phyloP scores from a whole-genome alignment of 257 asterid genomes.

The Nicotiana undulata region DNA sequence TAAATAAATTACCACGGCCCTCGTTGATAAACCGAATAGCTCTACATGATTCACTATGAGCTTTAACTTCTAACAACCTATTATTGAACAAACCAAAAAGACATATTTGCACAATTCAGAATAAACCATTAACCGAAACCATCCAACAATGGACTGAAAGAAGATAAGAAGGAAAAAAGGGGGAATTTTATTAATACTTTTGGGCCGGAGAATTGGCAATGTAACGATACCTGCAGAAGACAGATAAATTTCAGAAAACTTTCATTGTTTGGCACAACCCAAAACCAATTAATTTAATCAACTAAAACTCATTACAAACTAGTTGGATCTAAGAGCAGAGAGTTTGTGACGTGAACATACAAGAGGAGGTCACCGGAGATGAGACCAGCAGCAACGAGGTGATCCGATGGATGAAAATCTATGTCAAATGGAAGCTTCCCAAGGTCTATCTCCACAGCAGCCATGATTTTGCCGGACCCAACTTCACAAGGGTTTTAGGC shows the following conservation, averaged over 20 bases:
- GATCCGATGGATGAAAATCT: conserved; percentile 73
- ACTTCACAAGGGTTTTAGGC: neutral
- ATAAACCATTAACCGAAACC: neutral
- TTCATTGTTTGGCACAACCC: neutral
- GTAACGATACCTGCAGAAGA: conserved; percentile 48
- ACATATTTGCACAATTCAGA: neutral
- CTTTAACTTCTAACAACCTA: conserved; percentile 65
- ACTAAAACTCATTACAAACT: neutral
- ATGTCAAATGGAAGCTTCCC: conserved; percentile 67
- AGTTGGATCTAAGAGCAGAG: too few relatives aligned
- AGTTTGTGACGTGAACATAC: conserved; percentile 12
- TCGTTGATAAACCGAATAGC: conserved; percentile 77
- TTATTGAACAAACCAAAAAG: neutral
- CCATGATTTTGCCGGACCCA: neutral
- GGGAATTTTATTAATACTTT: conserved; percentile 30
- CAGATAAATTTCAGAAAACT: neutral
- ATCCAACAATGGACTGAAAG: neutral
- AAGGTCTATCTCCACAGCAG: conserved; percentile 57
- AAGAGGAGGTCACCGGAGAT: conserved; percentile 63
- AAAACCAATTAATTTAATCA: neutral
- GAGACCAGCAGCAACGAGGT: conserved; percentile 75
- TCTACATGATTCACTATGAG: conserved; percentile 86
- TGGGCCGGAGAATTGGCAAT: conserved; percentile 51
- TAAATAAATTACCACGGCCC: conserved; percentile 57
- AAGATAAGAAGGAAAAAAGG: neutral